Conservation (phyloP, 768 basidiomycete species). For the Suillus subalutaceus region DNA sequence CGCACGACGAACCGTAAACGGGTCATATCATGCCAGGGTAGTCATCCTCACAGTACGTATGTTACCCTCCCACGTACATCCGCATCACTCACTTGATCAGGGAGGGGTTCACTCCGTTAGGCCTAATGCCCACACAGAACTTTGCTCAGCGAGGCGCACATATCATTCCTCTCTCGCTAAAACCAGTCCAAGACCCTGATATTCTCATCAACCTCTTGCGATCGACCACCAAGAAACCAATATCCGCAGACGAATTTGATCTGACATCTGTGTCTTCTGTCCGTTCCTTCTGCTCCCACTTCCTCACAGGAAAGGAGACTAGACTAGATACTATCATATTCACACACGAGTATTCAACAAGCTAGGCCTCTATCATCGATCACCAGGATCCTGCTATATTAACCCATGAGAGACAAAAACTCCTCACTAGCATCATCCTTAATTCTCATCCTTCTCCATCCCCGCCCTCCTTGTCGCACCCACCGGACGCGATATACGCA, state of each 20-base stretch:
- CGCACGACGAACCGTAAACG: slow-evolving; percentile 66
- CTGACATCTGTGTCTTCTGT: slow-evolving; percentile 67
- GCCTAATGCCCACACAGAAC: slow-evolving; percentile 25
- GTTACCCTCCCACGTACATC: not conserved
- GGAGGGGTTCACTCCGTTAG: slow-evolving; percentile 64
- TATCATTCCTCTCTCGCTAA: slow-evolving; percentile 64
- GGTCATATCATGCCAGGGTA: slow-evolving; percentile 71
- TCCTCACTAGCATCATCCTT: slow-evolving; percentile 68
- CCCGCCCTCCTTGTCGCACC: slow-evolving; percentile 74
- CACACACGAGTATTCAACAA: slow-evolving; percentile 70
- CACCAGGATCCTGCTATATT: slow-evolving; percentile 38
- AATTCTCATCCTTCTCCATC: slow-evolving; percentile 75
- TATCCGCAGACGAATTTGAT: slow-evolving; percentile 79
- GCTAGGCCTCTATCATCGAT: slow-evolving; percentile 52
- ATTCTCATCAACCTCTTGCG: slow-evolving; percentile 70
- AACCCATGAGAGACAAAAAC: slow-evolving; percentile 46
- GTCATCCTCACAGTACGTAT: slow-evolving; percentile 69
- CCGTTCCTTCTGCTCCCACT: slow-evolving; percentile 66
- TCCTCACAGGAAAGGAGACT: slow-evolving; percentile 65
- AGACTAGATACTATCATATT: slow-evolving; percentile 81
- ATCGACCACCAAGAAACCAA: slow-evolving; percentile 76
- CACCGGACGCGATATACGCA: slow-evolving; percentile 85
- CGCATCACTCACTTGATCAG: slow-evolving; percentile 36
- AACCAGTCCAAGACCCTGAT: slow-evolving; percentile 51
- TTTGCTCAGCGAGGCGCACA: no score